Base-by-base conservation (phyloP, 2,329 filamentous ascomycete species). In the Cladophialophora exuberans region DNA sequence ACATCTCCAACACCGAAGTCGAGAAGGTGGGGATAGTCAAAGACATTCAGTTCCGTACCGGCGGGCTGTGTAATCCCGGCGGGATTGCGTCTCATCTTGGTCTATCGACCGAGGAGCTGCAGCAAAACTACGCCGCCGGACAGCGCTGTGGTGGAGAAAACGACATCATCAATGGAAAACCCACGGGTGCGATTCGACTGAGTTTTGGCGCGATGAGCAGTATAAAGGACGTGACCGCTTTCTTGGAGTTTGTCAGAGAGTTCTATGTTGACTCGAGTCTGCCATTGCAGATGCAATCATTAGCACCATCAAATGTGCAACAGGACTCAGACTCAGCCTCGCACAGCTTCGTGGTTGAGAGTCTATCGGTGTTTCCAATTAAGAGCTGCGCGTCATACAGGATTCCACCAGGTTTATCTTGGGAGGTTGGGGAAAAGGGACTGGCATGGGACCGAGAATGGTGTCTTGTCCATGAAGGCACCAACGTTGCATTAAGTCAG, bases 371-470 rank as follows among this genome's bases (percentile, higher is more conserved):
- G 1, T 99, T 91, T 66, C 94, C 94, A 0, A 92, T 99, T 67
- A 99, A 99, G 72, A 96, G 91, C 68, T 97, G 94, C 65, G 89
- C 85, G 13, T 89, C 89, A 0, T 96, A 88, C 69, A 76, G 76
- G 30, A 78, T 97, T 25, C 87, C 90, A 1, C 59, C 73, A 0
- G 80, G 76, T 2, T 75, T 74, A 6, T 67, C 78, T 11, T 99
- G 94, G 94, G 84, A 89, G 64, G 80, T 97, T 17, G 83, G 82
- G 52, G 78, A 82, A 6, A 91, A 97, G 73, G 94, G 94, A 0
- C 77, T 99, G 2, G 88, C 86, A 6, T 97, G 93, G 91, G 94
- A 99, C 70, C 82, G 94, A 58, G 93, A 97, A 75, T 99, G 94
- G 93, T 97, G 93, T 72, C 76, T 99, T 17, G 79, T 99, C 11